These are phyloP conservation scores for Pyrenula massariospora DNA, from an alignment of 495 filamentous ascomycete genomes.

Conservation along the genomic window DNA sequence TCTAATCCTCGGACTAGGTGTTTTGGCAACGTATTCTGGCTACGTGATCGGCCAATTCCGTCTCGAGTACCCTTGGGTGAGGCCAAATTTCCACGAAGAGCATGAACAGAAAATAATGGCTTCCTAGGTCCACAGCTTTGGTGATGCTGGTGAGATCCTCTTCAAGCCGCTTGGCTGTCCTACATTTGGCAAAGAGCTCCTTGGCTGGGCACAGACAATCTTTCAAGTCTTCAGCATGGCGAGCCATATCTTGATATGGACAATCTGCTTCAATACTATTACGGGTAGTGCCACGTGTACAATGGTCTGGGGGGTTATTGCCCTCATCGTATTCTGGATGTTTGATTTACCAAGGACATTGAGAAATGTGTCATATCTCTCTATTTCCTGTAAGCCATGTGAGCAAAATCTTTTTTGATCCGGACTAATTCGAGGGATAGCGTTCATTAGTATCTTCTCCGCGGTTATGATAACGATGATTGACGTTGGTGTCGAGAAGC, in stretches of 20 bases:
- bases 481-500: constrained; percentile 43
- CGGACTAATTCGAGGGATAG: constrained; percentile 20
- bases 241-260: constrained; percentile 63
- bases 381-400: constrained; percentile 41
- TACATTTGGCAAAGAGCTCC: constrained; percentile 26
- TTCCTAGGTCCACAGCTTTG: constrained; percentile 56
- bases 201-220: constrained; percentile 46
- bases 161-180: constrained; percentile 46
- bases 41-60: constrained; percentile 23
- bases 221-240: constrained; percentile 62
- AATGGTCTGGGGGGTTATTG: constrained; percentile 54
- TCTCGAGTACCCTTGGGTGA: constrained; percentile 29
- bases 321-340: constrained; percentile 47
- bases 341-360: constrained; percentile 55
- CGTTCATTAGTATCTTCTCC: constrained; percentile 48
- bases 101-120: constrained; percentile 46
- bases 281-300: constrained; percentile 54
- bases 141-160: constrained; percentile 58
- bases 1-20: constrained; percentile 44
- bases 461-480: constrained; percentile 61
- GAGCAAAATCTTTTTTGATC: constrained; percentile 22
- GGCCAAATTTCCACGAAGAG: constrained; percentile 40
- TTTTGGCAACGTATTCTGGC: constrained; percentile 43
- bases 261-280: constrained; percentile 57
- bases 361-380: constrained; percentile 45